These are phyloP conservation scores for Phytophthora constricta DNA, from an alignment of 352 stramenopile species.

Conservation along the genomic window DNA sequence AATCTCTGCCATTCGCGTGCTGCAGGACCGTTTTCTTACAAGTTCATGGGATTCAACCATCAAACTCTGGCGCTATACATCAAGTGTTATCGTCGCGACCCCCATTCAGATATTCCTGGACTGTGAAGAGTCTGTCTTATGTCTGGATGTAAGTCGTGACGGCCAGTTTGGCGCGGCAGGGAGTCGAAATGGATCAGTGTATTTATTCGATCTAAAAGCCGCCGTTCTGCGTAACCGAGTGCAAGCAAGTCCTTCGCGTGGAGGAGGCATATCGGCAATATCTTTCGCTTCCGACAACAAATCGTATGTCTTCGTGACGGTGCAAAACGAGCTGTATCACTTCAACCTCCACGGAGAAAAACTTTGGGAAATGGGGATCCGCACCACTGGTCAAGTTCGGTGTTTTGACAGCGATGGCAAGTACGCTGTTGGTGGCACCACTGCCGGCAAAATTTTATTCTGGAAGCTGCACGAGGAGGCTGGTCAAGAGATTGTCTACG, in stretches of 20 bases:
- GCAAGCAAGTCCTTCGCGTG: slow-evolving; percentile 38
- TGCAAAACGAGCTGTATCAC: slow-evolving; percentile 74
- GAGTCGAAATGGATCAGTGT: slow-evolving; percentile 62
- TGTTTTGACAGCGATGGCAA: slow-evolving; percentile 79
- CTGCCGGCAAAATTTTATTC: slow-evolving; percentile 66
- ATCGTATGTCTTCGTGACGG: slow-evolving; percentile 70
- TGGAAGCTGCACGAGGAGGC: slow-evolving; percentile 61
- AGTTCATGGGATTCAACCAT: slow-evolving; percentile 82
- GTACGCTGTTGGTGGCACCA: slow-evolving; percentile 74
- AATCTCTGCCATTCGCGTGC: slow-evolving; percentile 71
- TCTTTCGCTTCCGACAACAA: slow-evolving; percentile 58
- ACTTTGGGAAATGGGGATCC: slow-evolving; percentile 58
- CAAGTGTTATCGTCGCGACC: slow-evolving; percentile 51
- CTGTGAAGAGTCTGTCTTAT: slow-evolving; percentile 71
- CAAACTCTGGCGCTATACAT: slow-evolving; percentile 78
- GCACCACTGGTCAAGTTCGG: slow-evolving; percentile 56
- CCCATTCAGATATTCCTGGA: slow-evolving; percentile 66
- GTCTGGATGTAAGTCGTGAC: slow-evolving; percentile 67
- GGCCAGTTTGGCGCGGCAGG: slow-evolving; percentile 56
- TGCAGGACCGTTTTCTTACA: slow-evolving; percentile 67
- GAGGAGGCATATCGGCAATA: slow-evolving; percentile 58
- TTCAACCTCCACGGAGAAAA: slow-evolving; percentile 58
- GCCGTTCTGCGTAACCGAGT: slow-evolving; percentile 39
- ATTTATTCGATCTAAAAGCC: slow-evolving; percentile 52
- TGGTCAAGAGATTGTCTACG: slow-evolving; percentile 60